phyloP scores from a whole-genome alignment of 495 filamentous ascomycete species.

The Staphylotrichum tortipilum region DNA sequence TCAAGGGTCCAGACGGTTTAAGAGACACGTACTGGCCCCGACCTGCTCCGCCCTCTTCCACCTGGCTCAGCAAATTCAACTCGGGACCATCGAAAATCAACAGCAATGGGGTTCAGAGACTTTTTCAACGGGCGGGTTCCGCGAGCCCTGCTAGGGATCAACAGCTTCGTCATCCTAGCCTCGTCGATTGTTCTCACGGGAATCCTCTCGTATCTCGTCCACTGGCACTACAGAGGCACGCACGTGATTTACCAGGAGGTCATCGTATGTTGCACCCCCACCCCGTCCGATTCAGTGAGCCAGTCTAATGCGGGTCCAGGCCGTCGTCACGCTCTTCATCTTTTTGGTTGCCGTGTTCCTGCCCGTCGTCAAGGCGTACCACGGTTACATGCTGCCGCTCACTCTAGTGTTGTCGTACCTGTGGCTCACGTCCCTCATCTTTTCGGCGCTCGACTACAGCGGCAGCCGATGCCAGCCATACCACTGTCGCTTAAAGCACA shows the following conservation, averaged over 20 bases:
- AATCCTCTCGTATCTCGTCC: conserved; percentile 19
- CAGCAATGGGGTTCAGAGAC: too few relatives aligned
- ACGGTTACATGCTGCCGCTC: conserved; percentile 23
- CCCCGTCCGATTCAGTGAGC: too few relatives aligned
- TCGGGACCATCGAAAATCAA: too few relatives aligned
- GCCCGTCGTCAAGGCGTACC: conserved; percentile 21
- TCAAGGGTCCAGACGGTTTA: too few relatives aligned
- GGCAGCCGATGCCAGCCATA: conserved; percentile 14
- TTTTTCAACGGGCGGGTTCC: conserved; percentile 9
- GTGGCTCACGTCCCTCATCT: conserved; percentile 25
- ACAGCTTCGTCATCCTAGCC: conserved; percentile 18
- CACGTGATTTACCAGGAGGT: conserved; percentile 19
- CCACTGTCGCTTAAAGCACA: conserved; percentile 21
- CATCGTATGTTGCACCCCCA: conserved; percentile 12
- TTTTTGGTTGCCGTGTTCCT: conserved; percentile 18
- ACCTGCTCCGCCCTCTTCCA: too few relatives aligned
- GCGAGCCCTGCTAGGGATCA: conserved; percentile 11
- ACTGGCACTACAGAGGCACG: conserved; percentile 9
- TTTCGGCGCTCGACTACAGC: conserved; percentile 19
- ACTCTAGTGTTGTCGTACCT: conserved; percentile 26
- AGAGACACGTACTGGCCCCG: too few relatives aligned
- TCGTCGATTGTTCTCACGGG: conserved; percentile 22
- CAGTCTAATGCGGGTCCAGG: neutral
- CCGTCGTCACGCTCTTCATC: conserved; percentile 20
- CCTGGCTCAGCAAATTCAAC: too few relatives aligned